These are phyloP conservation scores for Backusella tarrabulga DNA, from an alignment of 192 early-diverging fungal genomes.

Conservation along the genomic window DNA sequence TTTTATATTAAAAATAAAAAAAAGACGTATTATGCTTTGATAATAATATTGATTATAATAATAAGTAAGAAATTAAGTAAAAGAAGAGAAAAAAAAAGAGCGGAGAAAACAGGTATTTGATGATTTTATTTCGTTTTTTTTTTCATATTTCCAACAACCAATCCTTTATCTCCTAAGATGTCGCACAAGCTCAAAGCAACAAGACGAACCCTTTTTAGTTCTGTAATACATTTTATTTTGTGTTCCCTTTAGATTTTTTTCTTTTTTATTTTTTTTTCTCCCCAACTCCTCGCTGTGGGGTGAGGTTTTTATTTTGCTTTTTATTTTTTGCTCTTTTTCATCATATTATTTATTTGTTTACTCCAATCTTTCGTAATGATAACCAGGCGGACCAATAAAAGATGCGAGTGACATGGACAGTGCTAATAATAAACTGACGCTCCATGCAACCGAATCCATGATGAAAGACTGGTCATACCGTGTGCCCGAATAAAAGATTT, in stretches of 20 bases:
- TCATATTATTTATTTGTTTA: slow-evolving; percentile 7
- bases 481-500: slow-evolving; percentile 18
- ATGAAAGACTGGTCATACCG: slow-evolving; percentile 23
- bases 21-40: background rate
- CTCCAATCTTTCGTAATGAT: slow-evolving; percentile 20
- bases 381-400: slow-evolving; percentile 17
- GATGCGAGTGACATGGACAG: slow-evolving; percentile 17
- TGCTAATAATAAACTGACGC: slow-evolving; percentile 16
- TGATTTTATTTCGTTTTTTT: background rate
- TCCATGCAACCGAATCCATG: slow-evolving; percentile 20
- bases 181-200: slow-evolving; percentile 1
- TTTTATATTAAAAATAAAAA: background rate
- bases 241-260: background rate
- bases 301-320: background rate
- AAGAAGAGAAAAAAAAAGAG: slow-evolving; percentile 8
- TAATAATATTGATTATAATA: background rate
- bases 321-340: background rate
- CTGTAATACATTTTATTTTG: slow-evolving; percentile 6
- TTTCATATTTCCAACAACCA: slow-evolving; percentile 9
- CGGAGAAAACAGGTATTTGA: slow-evolving; percentile 2
- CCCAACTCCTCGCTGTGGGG: background rate
- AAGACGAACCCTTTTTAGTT: slow-evolving; percentile 4
- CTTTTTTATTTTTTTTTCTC: background rate
- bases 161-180: background rate
- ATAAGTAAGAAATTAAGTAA: slow-evolving; percentile 1